These are phyloP conservation scores for Neofusicoccum parvum DNA, from an alignment of 2,329 filamentous ascomycete genomes.

Conservation along the genomic window DNA sequence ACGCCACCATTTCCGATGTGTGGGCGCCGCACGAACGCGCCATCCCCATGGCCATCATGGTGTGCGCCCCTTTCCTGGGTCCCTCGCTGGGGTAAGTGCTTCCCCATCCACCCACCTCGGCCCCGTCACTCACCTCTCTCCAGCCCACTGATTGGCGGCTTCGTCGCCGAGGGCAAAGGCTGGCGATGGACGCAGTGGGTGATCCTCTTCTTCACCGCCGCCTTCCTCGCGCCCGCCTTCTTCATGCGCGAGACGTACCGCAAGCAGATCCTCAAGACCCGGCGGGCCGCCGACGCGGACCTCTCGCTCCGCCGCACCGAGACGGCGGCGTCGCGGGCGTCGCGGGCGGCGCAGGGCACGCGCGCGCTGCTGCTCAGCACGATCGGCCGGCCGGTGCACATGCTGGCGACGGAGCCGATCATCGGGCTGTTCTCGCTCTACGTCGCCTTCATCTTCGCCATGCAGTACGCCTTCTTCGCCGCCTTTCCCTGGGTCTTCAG, in stretches of 20 bases:
- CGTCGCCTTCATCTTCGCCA: slow-evolving; percentile 45
- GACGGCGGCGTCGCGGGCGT: slow-evolving; percentile 22
- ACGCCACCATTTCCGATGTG: slow-evolving; percentile 43
- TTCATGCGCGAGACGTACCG: slow-evolving; percentile 58
- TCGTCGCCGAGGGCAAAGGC: slow-evolving; percentile 37
- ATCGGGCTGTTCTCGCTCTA: slow-evolving; percentile 46
- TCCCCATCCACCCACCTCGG: background rate
- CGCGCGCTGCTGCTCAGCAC: slow-evolving; percentile 41
- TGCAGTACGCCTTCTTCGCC: slow-evolving; percentile 34
- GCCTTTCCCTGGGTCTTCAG: slow-evolving; percentile 27
- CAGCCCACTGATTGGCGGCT: slow-evolving; percentile 44
- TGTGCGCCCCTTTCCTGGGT: slow-evolving; percentile 41
- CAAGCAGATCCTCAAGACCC: slow-evolving; percentile 43
- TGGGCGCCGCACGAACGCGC: slow-evolving; percentile 35
- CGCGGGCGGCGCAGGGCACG: slow-evolving; percentile 25
- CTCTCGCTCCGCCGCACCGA: slow-evolving; percentile 23
- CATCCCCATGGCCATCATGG: slow-evolving; percentile 33
- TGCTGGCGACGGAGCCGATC: slow-evolving; percentile 47
- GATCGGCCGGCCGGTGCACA: slow-evolving; percentile 33
- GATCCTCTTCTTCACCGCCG: slow-evolving; percentile 42
- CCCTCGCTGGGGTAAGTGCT: slow-evolving; percentile 34
- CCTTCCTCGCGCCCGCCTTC: slow-evolving; percentile 37
- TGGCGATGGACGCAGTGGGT: slow-evolving; percentile 46
- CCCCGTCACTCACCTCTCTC: background rate
- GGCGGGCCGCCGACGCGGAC: slow-evolving; percentile 34